phyloP scores from a whole-genome alignment of 768 basidiomycete species.

The Terana coerulea region DNA sequence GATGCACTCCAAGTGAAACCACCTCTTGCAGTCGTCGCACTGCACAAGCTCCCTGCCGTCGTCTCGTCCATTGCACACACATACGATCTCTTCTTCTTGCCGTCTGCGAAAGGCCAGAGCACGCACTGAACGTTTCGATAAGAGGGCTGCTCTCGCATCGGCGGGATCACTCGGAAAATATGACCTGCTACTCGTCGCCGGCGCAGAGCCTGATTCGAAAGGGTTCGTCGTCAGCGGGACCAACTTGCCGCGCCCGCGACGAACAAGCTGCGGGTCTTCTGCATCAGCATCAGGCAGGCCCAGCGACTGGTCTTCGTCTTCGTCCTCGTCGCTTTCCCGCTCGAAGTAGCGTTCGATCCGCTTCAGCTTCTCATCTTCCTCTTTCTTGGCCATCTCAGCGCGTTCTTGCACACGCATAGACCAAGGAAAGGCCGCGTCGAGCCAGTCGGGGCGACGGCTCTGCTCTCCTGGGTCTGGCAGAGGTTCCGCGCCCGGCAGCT shows the following conservation, averaged over 20 bases:
- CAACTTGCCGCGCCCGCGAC: conserved; percentile 56
- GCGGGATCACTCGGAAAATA: conserved; percentile 63
- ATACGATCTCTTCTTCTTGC: conserved; percentile 46
- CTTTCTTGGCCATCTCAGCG: conserved; percentile 43
- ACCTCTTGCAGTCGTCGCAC: conserved; percentile 74
- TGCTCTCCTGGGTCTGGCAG: too few relatives aligned
- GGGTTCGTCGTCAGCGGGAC: conserved; percentile 48
- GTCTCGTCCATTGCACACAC: conserved; percentile 58
- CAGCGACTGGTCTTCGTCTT: conserved; percentile 31
- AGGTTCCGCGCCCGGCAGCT: background rate
- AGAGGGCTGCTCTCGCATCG: conserved; percentile 69
- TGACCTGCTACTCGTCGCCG: conserved; percentile 6
- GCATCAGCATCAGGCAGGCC: conserved; percentile 28
- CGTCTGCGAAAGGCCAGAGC: conserved; percentile 48
- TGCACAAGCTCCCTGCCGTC: conserved; percentile 78
- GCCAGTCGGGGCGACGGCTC: conserved; percentile 58
- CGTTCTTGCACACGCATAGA: conserved; percentile 55
- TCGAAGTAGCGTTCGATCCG: conserved; percentile 72
- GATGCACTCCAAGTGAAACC: conserved; percentile 82
- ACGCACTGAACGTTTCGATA: conserved; percentile 69
- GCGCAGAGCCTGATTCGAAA: conserved; percentile 11
- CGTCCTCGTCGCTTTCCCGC: conserved; percentile 60
- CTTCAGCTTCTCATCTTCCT: conserved; percentile 56
- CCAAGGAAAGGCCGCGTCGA: conserved; percentile 79
- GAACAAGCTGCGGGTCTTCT: conserved; percentile 27